Percentiles rank a stretch among this genome's conserved stretches.
phyloP scores from a whole-genome alignment of 2,329 filamentous ascomycete genomes.

The Decorospora gaudefroyi region DNA sequence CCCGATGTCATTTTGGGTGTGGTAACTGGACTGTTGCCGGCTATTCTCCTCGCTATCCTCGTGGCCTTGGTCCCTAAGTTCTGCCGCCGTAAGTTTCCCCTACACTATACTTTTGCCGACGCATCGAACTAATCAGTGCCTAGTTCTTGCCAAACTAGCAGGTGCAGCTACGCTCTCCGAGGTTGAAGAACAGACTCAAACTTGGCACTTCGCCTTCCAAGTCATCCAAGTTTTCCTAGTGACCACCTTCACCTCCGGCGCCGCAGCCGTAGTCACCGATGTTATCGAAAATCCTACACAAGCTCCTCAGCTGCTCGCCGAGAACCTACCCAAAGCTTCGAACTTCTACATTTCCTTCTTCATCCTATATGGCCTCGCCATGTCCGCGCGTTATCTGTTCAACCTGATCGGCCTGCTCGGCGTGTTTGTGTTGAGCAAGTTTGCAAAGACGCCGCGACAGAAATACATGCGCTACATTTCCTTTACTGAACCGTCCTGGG shows the following conservation, averaged over 20 bases:
- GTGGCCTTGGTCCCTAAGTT: conserved; percentile 53
- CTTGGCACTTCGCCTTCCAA: conserved; percentile 89
- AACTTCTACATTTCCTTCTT: conserved; percentile 98
- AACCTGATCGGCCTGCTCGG: conserved; percentile 83
- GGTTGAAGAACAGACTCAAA: conserved; percentile 77
- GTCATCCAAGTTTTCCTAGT: conserved; percentile 92
- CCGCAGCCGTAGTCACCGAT: conserved; percentile 60
- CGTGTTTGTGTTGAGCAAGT: conserved; percentile 78
- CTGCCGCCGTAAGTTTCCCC: conserved; percentile 27
- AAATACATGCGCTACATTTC: conserved; percentile 24
- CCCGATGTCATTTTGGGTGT: conserved; percentile 50
- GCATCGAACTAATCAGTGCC: not conserved
- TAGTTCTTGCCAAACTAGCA: conserved; percentile 43
- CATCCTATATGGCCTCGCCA: conserved; percentile 72
- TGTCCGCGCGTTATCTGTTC: conserved; percentile 55
- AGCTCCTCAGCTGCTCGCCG: conserved; percentile 68
- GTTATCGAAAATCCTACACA: conserved; percentile 66
- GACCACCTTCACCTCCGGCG: conserved; percentile 78
- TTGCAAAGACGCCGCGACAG: conserved; percentile 53
- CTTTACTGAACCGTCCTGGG: conserved; percentile 54
- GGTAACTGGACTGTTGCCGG: conserved; percentile 53
- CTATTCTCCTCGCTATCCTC: conserved; percentile 50
- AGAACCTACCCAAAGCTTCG: conserved; percentile 78
- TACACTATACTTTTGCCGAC: no score
- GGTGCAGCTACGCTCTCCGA: conserved; percentile 49